Evolutionary conservation across 177 flowering plant genomes (phyloP).

Genomic region (Telopea speciosissima): DNA sequence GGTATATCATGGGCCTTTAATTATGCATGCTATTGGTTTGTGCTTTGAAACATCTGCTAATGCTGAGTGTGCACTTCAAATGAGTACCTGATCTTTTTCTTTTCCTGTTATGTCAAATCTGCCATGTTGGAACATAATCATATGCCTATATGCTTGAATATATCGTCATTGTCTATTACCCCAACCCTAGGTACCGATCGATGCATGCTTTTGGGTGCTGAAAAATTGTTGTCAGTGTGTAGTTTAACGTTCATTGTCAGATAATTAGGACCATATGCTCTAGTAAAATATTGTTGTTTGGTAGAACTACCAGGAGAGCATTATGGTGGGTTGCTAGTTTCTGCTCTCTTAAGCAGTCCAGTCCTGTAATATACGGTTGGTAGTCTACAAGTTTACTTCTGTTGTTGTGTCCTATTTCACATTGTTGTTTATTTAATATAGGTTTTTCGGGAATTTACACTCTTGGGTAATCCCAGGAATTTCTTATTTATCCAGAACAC

Average conservation of each 20-base stretch:
- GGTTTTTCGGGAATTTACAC: constrained; percentile 25
- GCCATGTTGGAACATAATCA: not conserved
- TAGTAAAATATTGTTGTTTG: not conserved
- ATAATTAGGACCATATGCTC: not conserved
- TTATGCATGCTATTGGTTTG: not conserved
- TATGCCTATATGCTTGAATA: not conserved
- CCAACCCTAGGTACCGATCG: not conserved
- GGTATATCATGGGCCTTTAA: not conserved
- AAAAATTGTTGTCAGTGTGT: not conserved
- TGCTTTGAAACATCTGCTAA: not conserved
- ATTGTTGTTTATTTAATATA: not conserved
- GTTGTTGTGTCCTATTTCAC: not conserved
- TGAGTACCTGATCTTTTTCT: not conserved
- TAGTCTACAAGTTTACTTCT: not conserved
- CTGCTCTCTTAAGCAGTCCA: not conserved
- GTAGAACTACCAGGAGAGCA: not conserved
- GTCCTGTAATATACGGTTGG: not conserved
- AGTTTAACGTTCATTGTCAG: not conserved
- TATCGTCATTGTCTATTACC: not conserved
- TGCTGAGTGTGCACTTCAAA: not conserved
- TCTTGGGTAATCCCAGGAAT: constrained; percentile 68
- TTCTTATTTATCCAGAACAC: constrained; percentile 94
- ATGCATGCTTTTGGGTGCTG: not conserved
- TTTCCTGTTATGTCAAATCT: not conserved
- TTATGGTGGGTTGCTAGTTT: not conserved